phyloP scores from a whole-genome alignment of 345 rosid species.

The Ceriops zippeliana region DNA sequence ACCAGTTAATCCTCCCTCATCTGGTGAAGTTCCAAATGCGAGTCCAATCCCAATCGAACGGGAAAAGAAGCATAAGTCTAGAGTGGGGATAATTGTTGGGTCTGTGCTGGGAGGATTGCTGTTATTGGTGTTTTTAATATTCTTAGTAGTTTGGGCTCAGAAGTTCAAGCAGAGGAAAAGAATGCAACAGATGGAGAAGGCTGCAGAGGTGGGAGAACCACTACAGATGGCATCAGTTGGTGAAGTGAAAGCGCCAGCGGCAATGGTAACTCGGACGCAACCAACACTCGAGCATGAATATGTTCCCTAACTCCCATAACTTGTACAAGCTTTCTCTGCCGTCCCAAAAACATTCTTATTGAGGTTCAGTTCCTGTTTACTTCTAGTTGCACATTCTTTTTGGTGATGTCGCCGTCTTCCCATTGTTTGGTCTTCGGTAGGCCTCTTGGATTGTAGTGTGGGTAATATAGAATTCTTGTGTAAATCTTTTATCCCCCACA shows the following conservation, averaged over 20 bases:
- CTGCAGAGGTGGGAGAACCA: conserved; percentile 88
- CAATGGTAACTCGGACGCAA: conserved; percentile 76
- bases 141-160: conserved; percentile 48
- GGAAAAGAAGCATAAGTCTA: conserved; percentile 33
- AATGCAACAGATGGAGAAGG: conserved; percentile 86
- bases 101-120: conserved; percentile 73
- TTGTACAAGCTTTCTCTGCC: conserved; percentile 25
- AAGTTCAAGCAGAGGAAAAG: conserved; percentile 57
- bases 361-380: conserved; percentile 38
- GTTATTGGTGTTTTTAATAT: conserved; percentile 43
- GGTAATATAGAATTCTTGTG: conserved; percentile 33
- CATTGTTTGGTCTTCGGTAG: conserved; percentile 26
- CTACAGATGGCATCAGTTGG: conserved; percentile 75
- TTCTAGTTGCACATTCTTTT: conserved; percentile 39
- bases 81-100: conserved; percentile 66
- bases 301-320: conserved; percentile 40
- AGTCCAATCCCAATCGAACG: conserved; percentile 18
- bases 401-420: conserved; percentile 24
- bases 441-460: conserved; percentile 33
- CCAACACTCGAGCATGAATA: conserved; percentile 87
- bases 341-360: conserved; percentile 38
- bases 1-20: conserved; percentile 28
- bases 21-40: conserved; percentile 4
- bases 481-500: conserved; percentile 28
- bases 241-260: conserved; percentile 79